Conservation (phyloP, 805 yeast genomes). For the Saccharomycopsis sp. region DNA sequence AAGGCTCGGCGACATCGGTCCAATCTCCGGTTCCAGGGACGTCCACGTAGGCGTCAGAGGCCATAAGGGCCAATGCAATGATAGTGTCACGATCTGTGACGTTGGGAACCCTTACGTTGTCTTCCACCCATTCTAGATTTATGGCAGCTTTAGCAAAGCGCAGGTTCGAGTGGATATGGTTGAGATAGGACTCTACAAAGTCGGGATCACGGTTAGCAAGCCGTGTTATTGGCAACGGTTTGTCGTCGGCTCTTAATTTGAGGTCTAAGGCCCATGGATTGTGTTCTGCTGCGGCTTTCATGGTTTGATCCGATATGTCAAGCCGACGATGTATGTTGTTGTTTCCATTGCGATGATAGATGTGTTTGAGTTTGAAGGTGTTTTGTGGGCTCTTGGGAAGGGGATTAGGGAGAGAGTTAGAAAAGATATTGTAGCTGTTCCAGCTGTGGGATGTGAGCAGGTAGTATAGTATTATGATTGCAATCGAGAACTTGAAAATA, state of each 20-base stretch:
- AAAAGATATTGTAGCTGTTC: too few relatives aligned
- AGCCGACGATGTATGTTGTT: conserved; percentile 40
- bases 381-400: background rate
- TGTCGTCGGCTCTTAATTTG: conserved; percentile 19
- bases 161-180: conserved; percentile 41
- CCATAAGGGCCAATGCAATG: conserved; percentile 70
- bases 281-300: conserved; percentile 18
- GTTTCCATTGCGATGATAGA: conserved; percentile 50
- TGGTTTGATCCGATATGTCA: conserved; percentile 41
- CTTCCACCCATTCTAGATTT: conserved; percentile 58
- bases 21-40: conserved; percentile 77
- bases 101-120: conserved; percentile 61
- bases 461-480: background rate
- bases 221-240: conserved; percentile 28
- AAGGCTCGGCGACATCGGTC: conserved; percentile 66
- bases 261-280: conserved; percentile 29
- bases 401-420: too few relatives aligned
- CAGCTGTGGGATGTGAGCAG: background rate
- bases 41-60: conserved; percentile 85
- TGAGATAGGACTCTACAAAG: conserved; percentile 58
- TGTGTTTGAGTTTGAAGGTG: conserved; percentile 41
- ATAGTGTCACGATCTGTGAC: conserved; percentile 68
- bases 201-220: conserved; percentile 47
- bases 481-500: background rate
- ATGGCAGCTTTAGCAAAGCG: conserved; percentile 27